A percentile compares a stretch with the other conserved stretches of the same genome.
These are phyloP conservation scores for Synchytrium microbalum DNA, from an alignment of 371 early-diverging fungal species.

Conservation along the genomic window DNA sequence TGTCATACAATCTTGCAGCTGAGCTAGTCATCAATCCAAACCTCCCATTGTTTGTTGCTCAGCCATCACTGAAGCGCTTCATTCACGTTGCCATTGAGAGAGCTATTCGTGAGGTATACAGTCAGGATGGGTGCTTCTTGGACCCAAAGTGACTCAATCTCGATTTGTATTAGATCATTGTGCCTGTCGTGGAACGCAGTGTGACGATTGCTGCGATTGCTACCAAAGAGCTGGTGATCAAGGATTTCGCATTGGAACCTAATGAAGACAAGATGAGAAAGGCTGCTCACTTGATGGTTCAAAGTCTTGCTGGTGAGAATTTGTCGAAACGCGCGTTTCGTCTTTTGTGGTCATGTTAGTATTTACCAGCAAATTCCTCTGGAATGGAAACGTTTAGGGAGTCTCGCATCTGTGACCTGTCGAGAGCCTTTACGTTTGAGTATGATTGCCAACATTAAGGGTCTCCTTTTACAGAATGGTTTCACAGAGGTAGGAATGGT, in stretches of 20 bases:
- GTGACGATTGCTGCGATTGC: slow-evolving; percentile 86
- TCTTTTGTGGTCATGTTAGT: not conserved
- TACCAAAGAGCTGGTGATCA: slow-evolving; percentile 79
- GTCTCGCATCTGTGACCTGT: slow-evolving; percentile 81
- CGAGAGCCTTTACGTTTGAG: slow-evolving; percentile 88
- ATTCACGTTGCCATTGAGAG: slow-evolving; percentile 80
- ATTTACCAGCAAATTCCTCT: slow-evolving; percentile 33
- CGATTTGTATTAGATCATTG: slow-evolving; percentile 41
- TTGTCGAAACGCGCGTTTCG: not conserved
- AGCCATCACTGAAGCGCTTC: slow-evolving; percentile 73
- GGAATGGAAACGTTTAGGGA: slow-evolving; percentile 16
- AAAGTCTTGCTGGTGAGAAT: slow-evolving; percentile 53
- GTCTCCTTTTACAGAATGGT: slow-evolving; percentile 70
- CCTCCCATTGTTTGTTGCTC: slow-evolving; percentile 59
- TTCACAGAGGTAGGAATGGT: slow-evolving; percentile 56
- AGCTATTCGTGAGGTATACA: slow-evolving; percentile 67
- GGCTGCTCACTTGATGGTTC: slow-evolving; percentile 90
- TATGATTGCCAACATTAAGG: slow-evolving; percentile 69
- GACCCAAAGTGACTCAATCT: not conserved
- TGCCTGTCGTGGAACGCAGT: slow-evolving; percentile 83
- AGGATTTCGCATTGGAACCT: slow-evolving; percentile 90
- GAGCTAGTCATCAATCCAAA: slow-evolving; percentile 64
- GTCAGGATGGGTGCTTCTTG: not conserved
- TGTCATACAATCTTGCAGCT: slow-evolving; percentile 34
- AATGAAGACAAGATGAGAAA: slow-evolving; percentile 87